A percentile compares a stretch with the other conserved stretches of the same genome.
phyloP scores from a whole-genome alignment of 331 rosid species.

The Quercus phellos region DNA sequence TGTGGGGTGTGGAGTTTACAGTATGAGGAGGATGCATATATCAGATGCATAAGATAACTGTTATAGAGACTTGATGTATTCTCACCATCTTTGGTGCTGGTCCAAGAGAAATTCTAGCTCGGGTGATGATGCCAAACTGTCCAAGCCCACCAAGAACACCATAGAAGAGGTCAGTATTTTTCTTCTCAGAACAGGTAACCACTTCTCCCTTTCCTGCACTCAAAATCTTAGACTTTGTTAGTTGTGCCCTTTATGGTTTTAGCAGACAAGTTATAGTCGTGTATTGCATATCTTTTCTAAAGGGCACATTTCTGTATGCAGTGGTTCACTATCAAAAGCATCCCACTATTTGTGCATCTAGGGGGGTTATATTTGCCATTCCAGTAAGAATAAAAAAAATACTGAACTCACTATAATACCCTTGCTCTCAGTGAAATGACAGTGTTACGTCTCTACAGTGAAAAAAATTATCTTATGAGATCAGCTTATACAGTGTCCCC shows the following conservation, averaged over 20 bases:
- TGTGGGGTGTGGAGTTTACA: too few species aligned
- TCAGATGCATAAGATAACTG: too few species aligned
- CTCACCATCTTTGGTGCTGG: conserved; percentile 75
- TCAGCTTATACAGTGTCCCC: too few species aligned
- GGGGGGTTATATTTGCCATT: not conserved
- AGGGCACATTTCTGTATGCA: not conserved
- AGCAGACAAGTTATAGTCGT: not conserved
- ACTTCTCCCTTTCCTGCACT: conserved; percentile 82
- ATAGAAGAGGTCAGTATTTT: conserved; percentile 65
- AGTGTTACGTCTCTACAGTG: not conserved
- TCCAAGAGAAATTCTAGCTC: conserved; percentile 84
- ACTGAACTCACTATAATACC: not conserved
- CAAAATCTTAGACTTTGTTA: not conserved
- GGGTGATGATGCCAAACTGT: conserved; percentile 89
- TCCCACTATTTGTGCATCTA: not conserved
- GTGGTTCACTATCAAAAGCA: not conserved
- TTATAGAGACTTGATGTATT: not conserved
- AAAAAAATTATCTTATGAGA: too few species aligned
- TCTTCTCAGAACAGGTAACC: conserved; percentile 65
- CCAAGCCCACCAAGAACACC: conserved; percentile 95
- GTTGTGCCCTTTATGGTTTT: not conserved
- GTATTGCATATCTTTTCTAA: not conserved
- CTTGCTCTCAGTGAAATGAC: conserved; percentile 2
- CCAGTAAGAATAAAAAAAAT: not conserved
- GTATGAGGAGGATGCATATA: too few species aligned